A percentile compares a stretch with the other conserved stretches of the same genome.
Evolutionary conservation across 352 stramenopile species (phyloP).

Genomic region (Pythium vanterpoolii): DNA sequence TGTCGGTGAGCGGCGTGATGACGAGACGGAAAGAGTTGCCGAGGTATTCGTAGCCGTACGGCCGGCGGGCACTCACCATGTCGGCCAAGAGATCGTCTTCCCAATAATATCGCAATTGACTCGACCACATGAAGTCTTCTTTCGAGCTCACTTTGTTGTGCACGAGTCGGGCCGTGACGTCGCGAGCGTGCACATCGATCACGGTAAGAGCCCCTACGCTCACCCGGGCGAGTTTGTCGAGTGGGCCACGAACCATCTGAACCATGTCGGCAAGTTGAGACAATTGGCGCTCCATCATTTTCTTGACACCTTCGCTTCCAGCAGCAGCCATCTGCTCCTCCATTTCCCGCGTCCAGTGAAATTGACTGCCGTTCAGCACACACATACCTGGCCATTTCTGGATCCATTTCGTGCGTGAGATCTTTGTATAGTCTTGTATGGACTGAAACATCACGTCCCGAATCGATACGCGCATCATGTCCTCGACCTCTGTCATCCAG

Average conservation of each 20-base stretch:
- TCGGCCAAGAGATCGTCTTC: constrained; percentile 86
- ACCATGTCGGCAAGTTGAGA: constrained; percentile 94
- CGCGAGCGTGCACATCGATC: constrained; percentile 94
- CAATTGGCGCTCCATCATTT: constrained; percentile 82
- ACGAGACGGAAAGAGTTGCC: constrained; percentile 95
- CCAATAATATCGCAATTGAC: constrained; percentile 93
- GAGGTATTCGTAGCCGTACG: constrained; percentile 96
- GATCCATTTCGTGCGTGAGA: constrained; percentile 88
- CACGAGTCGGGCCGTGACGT: constrained; percentile 93
- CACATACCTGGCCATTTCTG: constrained; percentile 91
- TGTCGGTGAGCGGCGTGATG: constrained; percentile 96
- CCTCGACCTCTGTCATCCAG: constrained; percentile 94
- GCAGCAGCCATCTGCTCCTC: constrained; percentile 79
- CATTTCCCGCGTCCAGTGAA: constrained; percentile 94
- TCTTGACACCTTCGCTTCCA: constrained; percentile 69
- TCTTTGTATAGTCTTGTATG: constrained; percentile 87
- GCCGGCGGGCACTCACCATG: constrained; percentile 85
- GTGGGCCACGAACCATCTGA: constrained; percentile 86
- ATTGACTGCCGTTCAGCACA: constrained; percentile 90
- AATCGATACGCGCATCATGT: constrained; percentile 90
- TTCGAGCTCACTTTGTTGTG: constrained; percentile 87
- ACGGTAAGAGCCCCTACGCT: constrained; percentile 91
- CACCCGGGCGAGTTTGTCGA: constrained; percentile 84
- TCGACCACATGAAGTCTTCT: constrained; percentile 86
- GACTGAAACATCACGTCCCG: constrained; percentile 84